phyloP scores from a whole-genome alignment of 148 eudicot genomes.

The Spergularia marina region DNA sequence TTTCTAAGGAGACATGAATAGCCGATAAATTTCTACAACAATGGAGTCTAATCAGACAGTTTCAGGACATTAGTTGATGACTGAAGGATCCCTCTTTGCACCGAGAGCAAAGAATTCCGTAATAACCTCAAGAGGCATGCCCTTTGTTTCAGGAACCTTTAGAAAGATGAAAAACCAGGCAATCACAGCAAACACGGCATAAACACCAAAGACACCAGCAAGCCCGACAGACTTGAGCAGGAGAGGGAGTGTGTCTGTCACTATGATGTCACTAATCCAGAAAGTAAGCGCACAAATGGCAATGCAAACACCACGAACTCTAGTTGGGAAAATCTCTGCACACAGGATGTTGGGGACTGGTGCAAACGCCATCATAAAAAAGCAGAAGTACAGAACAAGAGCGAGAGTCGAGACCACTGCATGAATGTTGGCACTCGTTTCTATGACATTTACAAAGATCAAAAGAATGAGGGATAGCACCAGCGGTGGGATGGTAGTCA shows the following conservation, averaged over 20 bases:
- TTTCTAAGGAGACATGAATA: not conserved
- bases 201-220: slow-evolving; percentile 50
- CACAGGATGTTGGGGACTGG: slow-evolving; percentile 57
- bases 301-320: slow-evolving; percentile 57
- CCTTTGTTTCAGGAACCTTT: slow-evolving; percentile 65
- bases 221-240: slow-evolving; percentile 50
- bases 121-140: slow-evolving; percentile 64
- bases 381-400: slow-evolving; percentile 50
- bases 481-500: slow-evolving; percentile 46
- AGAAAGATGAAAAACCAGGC: slow-evolving; percentile 50
- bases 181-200: slow-evolving; percentile 41
- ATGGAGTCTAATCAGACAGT: slow-evolving; percentile 3
- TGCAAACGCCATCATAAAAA: slow-evolving; percentile 56
- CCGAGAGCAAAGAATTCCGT: slow-evolving; percentile 62
- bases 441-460: slow-evolving; percentile 40
- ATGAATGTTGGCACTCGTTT: slow-evolving; percentile 35
- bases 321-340: slow-evolving; percentile 61
- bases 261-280: slow-evolving; percentile 53
- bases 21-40: slow-evolving; percentile 1
- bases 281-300: slow-evolving; percentile 55
- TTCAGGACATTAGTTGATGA: slow-evolving; percentile 15
- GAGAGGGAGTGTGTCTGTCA: slow-evolving; percentile 49
- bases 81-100: slow-evolving; percentile 31
- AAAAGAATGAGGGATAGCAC: slow-evolving; percentile 36
- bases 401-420: slow-evolving; percentile 45